A percentile compares a stretch with the other conserved stretches of the same genome.
These are phyloP conservation scores for Nidula niveotomentosa DNA, from an alignment of 1,284 basidiomycete species.

Conservation along the genomic window DNA sequence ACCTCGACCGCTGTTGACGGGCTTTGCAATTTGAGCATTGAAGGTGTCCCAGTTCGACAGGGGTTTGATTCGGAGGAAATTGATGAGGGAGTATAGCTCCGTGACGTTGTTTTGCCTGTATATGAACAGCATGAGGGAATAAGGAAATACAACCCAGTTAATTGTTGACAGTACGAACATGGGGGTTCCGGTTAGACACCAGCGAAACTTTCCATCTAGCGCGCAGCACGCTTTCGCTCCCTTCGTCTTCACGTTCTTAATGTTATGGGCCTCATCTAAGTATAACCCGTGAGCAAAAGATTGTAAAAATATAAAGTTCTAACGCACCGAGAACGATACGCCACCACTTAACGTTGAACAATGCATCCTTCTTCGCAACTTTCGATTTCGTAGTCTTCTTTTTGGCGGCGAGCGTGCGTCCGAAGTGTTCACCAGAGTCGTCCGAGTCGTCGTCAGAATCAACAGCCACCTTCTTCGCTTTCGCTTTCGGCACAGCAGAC, in stretches of 20 bases:
- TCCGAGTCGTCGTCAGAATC: conserved; percentile 37
- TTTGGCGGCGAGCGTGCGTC: conserved; percentile 28
- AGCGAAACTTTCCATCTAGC: conserved; percentile 78
- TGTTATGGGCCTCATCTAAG: conserved; percentile 96
- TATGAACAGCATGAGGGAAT: neutral
- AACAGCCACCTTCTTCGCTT: no score
- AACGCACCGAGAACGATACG: conserved; percentile 79
- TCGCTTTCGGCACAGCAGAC: conserved; percentile 40
- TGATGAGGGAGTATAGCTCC: conserved; percentile 88
- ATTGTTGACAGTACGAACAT: conserved; percentile 62
- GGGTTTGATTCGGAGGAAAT: conserved; percentile 86
- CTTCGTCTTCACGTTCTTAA: conserved; percentile 91
- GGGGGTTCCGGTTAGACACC: conserved; percentile 91
- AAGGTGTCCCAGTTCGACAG: conserved; percentile 82
- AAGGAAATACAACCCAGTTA: neutral
- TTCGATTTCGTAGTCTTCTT: conserved; percentile 39
- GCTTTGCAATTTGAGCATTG: conserved; percentile 76
- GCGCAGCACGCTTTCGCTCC: conserved; percentile 81
- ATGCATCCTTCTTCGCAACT: conserved; percentile 55
- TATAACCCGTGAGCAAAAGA: neutral
- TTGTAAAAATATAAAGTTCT: neutral
- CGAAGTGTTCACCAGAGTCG: conserved; percentile 35
- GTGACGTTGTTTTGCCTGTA: conserved; percentile 82
- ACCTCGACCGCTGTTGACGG: conserved; percentile 73
- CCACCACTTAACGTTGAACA: conserved; percentile 85